Evolutionary conservation across 176 grass and related monocot genomes (phyloP).

Genomic region (Paspalum vaginatum): DNA sequence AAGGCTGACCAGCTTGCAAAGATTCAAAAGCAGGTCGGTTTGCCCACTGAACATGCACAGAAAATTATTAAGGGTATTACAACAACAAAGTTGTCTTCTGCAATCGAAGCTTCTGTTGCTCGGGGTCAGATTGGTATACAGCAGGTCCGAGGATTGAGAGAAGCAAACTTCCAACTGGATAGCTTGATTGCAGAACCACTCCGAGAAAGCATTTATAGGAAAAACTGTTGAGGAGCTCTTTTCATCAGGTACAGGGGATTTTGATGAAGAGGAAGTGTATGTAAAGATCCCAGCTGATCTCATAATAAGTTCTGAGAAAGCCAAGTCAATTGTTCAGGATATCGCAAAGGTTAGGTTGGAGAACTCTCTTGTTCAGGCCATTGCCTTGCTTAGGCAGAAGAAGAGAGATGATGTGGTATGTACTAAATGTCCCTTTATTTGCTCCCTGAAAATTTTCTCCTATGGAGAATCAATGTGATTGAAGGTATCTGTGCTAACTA

Average conservation of each 20-base stretch:
- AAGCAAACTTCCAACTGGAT: conserved; percentile 73
- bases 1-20: conserved; percentile 84
- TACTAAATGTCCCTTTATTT: neutral
- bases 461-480: neutral
- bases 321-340: conserved; percentile 66
- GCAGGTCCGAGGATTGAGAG: conserved; percentile 79
- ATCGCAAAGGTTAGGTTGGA: conserved; percentile 78
- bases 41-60: conserved; percentile 86
- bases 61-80: conserved; percentile 96
- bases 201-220: conserved; percentile 83
- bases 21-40: conserved; percentile 87
- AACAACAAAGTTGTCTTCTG: conserved; percentile 77
- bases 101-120: conserved; percentile 81
- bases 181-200: conserved; percentile 74
- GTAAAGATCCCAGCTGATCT: conserved; percentile 82
- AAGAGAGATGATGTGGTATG: conserved; percentile 85
- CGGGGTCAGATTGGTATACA: conserved; percentile 83
- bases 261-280: conserved; percentile 81
- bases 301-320: conserved; percentile 79
- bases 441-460: conserved; percentile 2
- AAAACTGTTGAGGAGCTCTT: conserved; percentile 82
- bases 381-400: conserved; percentile 79
- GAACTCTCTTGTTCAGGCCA: conserved; percentile 79
- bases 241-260: conserved; percentile 84
- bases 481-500: neutral